A percentile compares a stretch with the other conserved stretches of the same genome.
Conservation (phyloP, 805 yeast genomes). For the Myxozyma sirexii region DNA sequence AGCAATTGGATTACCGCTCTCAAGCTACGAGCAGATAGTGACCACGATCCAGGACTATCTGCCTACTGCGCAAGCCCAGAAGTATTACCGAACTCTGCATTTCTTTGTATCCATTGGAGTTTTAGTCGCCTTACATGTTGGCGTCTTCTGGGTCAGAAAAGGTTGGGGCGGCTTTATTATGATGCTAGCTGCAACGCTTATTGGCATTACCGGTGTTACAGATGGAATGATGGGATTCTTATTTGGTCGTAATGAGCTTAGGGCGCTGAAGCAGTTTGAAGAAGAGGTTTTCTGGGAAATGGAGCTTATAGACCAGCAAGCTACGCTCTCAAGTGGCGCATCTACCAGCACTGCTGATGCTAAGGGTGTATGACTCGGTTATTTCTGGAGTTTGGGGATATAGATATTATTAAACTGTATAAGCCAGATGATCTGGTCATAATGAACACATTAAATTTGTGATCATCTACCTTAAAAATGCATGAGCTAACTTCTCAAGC, state of each 20-base stretch:
- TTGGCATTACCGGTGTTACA: slow-evolving; percentile 67
- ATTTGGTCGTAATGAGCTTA: slow-evolving; percentile 76
- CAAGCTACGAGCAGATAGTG: slow-evolving; percentile 53
- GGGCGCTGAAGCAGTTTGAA: slow-evolving; percentile 77
- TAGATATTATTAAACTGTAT: too few species aligned
- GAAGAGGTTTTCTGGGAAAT: slow-evolving; percentile 56
- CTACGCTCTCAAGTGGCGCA: not conserved
- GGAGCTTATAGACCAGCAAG: not conserved
- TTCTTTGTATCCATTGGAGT: slow-evolving; percentile 58
- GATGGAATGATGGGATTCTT: slow-evolving; percentile 78
- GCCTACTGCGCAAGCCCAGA: slow-evolving; percentile 61
- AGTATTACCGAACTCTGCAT: slow-evolving; percentile 65
- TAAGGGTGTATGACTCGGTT: too few species aligned
- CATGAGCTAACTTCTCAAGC: too few species aligned
- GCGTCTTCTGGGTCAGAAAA: slow-evolving; percentile 59
- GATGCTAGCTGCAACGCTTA: slow-evolving; percentile 55
- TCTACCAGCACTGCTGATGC: not conserved
- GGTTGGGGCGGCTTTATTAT: slow-evolving; percentile 62
- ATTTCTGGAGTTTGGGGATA: too few species aligned
- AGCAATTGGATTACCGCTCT: slow-evolving; percentile 21
- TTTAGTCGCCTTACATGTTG: slow-evolving; percentile 57
- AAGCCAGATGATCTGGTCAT: too few species aligned
- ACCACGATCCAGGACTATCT: slow-evolving; percentile 52
- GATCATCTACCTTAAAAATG: too few species aligned
- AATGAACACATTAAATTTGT: too few species aligned